These are phyloP conservation scores for Hibiscus trionum DNA, from an alignment of 345 rosid genomes.

Conservation along the genomic window DNA sequence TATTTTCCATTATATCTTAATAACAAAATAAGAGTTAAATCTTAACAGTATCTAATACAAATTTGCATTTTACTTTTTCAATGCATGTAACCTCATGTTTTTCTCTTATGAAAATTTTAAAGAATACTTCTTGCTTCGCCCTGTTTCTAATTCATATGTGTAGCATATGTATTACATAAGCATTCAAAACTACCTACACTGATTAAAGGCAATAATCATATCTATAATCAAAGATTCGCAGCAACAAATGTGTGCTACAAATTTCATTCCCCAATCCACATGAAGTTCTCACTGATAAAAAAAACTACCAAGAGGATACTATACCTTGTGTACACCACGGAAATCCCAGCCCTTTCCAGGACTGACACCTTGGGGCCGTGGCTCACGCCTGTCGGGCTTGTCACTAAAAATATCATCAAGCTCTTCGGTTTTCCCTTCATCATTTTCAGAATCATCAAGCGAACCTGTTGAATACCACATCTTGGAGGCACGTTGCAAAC, in stretches of 20 bases:
- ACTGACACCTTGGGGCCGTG: conserved; percentile 74
- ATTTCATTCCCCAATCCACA: background rate
- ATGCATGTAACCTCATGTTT: too few species aligned
- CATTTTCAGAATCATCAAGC: conserved; percentile 14
- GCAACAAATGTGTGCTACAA: background rate
- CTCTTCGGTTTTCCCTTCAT: conserved; percentile 19
- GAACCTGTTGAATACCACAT: conserved; percentile 30
- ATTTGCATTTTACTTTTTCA: too few species aligned
- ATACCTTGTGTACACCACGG: conserved; percentile 94
- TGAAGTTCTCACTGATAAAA: background rate
- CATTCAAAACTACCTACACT: background rate
- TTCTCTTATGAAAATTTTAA: too few species aligned
- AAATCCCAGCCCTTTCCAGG: conserved; percentile 85
- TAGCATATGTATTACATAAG: background rate
- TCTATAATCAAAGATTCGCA: background rate
- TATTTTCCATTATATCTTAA: too few species aligned
- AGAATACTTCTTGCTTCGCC: background rate
- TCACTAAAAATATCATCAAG: conserved; percentile 30
- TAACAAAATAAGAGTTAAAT: too few species aligned
- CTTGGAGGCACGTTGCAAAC: conserved; percentile 28
- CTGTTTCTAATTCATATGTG: background rate
- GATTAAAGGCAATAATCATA: background rate
- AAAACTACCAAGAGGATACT: background rate
- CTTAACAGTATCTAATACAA: too few species aligned
- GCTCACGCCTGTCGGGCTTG: conserved; percentile 54